Percentiles rank a stretch among this genome's conserved stretches.
Evolutionary conservation across 2,329 filamentous ascomycete species (phyloP).

Genomic region (Westerdykella aurantiaca): DNA sequence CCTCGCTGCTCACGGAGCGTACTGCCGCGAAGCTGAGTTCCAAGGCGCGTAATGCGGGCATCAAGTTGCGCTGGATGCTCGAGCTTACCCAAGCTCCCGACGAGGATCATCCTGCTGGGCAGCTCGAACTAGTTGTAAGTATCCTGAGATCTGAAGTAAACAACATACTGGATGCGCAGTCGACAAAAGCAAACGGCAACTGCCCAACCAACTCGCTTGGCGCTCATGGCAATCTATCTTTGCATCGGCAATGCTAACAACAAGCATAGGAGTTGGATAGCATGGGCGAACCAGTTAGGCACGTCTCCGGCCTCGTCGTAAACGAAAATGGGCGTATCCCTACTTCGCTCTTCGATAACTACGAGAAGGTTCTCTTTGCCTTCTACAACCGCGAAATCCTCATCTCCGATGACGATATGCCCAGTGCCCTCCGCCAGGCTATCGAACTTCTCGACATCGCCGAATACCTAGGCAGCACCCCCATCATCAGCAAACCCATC

Average conservation of each 20-base stretch:
- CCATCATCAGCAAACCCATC: slow-evolving; percentile 41
- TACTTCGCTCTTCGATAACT: slow-evolving; percentile 30
- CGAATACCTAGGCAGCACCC: slow-evolving; percentile 42
- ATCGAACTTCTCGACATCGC: slow-evolving; percentile 42
- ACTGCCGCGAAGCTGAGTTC: slow-evolving; percentile 23
- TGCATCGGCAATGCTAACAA: neutral
- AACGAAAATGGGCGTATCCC: slow-evolving; percentile 35
- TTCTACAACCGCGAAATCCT: slow-evolving; percentile 43
- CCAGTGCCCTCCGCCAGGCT: slow-evolving; percentile 37
- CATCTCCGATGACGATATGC: slow-evolving; percentile 39
- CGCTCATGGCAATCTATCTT: neutral
- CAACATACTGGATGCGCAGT: neutral
- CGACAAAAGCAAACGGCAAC: neutral
- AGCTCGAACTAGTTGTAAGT: slow-evolving; percentile 26
- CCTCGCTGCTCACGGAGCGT: slow-evolving; percentile 24
- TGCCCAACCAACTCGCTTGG: neutral
- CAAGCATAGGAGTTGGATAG: slow-evolving; percentile 28
- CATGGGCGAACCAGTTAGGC: slow-evolving; percentile 23
- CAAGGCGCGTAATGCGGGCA: slow-evolving; percentile 18
- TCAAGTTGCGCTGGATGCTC: slow-evolving; percentile 29
- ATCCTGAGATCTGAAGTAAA: neutral
- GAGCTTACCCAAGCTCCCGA: slow-evolving; percentile 23
- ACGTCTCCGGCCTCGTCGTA: slow-evolving; percentile 16
- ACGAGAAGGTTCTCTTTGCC: slow-evolving; percentile 42
- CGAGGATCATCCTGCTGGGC: slow-evolving; percentile 16